A percentile compares a stretch with the other conserved stretches of the same genome.
Evolutionary conservation across 805 yeast species (phyloP).

Genomic region (Cyberlindnera veronae): DNA sequence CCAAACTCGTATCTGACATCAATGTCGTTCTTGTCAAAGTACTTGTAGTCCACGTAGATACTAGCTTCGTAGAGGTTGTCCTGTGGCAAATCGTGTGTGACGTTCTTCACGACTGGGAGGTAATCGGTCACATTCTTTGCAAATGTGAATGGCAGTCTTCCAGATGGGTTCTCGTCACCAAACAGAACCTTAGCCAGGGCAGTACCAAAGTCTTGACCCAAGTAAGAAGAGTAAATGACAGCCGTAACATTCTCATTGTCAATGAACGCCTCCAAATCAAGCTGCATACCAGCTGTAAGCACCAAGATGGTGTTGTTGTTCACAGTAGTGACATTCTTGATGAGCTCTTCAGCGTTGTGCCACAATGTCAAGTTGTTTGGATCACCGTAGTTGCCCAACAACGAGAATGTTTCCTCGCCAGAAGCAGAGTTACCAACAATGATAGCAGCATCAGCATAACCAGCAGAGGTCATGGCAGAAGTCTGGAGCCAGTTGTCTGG

Average conservation of each 20-base stretch:
- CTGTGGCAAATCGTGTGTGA: conserved; percentile 34
- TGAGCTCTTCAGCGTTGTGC: conserved; percentile 56
- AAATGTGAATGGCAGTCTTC: conserved; percentile 59
- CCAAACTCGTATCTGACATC: conserved; percentile 62
- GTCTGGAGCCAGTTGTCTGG: conserved; percentile 42
- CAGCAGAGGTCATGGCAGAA: conserved; percentile 39
- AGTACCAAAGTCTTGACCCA: conserved; percentile 52
- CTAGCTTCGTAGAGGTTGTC: conserved; percentile 37
- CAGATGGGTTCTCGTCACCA: conserved; percentile 60
- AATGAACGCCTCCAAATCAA: conserved; percentile 52
- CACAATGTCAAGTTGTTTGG: conserved; percentile 49
- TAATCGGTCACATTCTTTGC: conserved; percentile 49
- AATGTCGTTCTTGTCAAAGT: conserved; percentile 52
- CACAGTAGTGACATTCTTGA: conserved; percentile 43
- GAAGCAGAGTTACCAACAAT: conserved; percentile 53
- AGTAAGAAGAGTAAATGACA: conserved; percentile 51
- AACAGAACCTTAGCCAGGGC: conserved; percentile 56
- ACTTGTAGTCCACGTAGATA: conserved; percentile 49
- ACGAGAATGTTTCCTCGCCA: conserved; percentile 57
- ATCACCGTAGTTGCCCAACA: conserved; percentile 61
- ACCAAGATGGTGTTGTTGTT: conserved; percentile 56
- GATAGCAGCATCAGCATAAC: conserved; percentile 49
- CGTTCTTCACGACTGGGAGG: conserved; percentile 40
- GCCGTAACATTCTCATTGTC: conserved; percentile 57
- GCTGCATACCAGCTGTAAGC: conserved; percentile 58